A percentile compares a stretch with the other conserved stretches of the same genome.
phyloP scores from a whole-genome alignment of 169 alveolate genomes.

The Sarcocystis neurona region DNA sequence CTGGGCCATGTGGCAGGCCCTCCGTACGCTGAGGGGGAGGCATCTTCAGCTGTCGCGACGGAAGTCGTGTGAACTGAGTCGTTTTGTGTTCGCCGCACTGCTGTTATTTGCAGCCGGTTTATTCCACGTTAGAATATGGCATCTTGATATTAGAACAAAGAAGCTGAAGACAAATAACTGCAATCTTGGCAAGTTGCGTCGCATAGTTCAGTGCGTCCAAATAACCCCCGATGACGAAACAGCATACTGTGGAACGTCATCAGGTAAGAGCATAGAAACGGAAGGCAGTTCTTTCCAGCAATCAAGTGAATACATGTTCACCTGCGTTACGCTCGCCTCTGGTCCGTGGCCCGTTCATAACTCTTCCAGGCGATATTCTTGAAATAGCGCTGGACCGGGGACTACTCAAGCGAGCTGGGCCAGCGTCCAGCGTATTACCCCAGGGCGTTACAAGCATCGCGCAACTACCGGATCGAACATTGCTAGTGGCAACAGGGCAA shows the following conservation, averaged over 20 bases:
- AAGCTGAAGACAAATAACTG: constrained; percentile 64
- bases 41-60: background rate
- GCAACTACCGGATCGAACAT: constrained; percentile 83
- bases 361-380: constrained; percentile 51
- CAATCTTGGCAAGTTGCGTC: constrained; percentile 80
- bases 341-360: no score
- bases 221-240: constrained; percentile 82
- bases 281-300: no score
- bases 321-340: no score
- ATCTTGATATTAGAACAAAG: constrained; percentile 72
- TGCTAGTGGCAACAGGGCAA: constrained; percentile 90
- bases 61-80: background rate
- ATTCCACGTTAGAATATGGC: constrained; percentile 80
- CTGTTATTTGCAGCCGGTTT: constrained; percentile 72
- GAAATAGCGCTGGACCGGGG: constrained; percentile 74
- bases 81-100: background rate
- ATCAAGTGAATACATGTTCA: no score
- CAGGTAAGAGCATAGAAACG: no score
- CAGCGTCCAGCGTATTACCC: constrained; percentile 80
- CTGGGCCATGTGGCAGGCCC: background rate
- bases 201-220: constrained; percentile 76
- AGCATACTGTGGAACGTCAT: constrained; percentile 88
- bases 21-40: background rate
- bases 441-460: constrained; percentile 85
- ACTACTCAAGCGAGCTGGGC: constrained; percentile 80